Evolutionary conservation across 306 rosid genomes (phyloP).

Genomic region (Fragaria ananassa): DNA sequence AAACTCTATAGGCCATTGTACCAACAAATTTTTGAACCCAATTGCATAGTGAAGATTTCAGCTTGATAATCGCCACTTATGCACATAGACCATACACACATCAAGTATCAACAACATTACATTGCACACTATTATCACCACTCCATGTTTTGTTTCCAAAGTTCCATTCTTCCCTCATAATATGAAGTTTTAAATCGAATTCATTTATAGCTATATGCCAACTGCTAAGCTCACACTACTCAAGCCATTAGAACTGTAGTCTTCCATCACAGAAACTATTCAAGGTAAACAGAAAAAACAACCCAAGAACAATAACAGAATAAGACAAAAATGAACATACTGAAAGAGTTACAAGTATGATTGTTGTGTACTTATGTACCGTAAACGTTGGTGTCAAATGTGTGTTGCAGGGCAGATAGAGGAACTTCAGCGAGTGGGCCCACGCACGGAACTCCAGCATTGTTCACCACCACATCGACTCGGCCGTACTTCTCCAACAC

Average conservation of each 20-base stretch:
- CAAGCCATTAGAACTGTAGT: too few relatives aligned
- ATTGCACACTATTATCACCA: neutral
- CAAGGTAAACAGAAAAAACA: neutral
- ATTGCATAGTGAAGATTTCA: neutral
- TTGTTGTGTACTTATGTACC: conserved; percentile 34
- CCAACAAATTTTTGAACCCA: neutral
- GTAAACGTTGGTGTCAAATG: conserved; percentile 69
- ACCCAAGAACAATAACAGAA: neutral
- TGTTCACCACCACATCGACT: conserved; percentile 72
- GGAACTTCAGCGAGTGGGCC: conserved; percentile 81
- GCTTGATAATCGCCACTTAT: neutral
- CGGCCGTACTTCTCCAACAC: conserved; percentile 54
- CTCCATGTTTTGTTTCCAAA: neutral
- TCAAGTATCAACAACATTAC: neutral
- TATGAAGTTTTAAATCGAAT: neutral
- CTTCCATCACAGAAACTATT: neutral
- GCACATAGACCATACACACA: neutral
- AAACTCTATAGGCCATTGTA: neutral
- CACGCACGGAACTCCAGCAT: conserved; percentile 76
- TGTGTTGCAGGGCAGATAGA: conserved; percentile 45
- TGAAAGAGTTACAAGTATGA: neutral
- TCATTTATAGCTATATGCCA: neutral
- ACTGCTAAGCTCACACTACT: neutral
- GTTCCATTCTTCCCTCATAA: neutral
- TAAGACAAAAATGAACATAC: neutral